Evolutionary conservation across 116 monocot species (phyloP), one percentile per base, ranked within the genome.

Genomic region (Cymodocea nodosa): DNA sequence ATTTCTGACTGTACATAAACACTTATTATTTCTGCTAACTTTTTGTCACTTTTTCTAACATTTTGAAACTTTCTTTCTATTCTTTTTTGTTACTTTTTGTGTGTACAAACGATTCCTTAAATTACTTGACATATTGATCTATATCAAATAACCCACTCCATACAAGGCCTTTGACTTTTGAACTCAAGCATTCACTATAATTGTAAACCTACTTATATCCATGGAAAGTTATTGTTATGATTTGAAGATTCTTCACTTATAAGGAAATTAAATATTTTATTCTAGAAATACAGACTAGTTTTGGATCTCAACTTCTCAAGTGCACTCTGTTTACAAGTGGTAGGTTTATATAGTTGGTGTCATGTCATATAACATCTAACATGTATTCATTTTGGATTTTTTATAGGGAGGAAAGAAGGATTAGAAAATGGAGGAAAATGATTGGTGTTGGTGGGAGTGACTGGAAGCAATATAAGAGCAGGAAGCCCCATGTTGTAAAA

Each of bases 361-460:
- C 56, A 56, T 20, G 16, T 17, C 35, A 13, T 54, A 35, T 63
- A 16, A 48, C 19, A 40, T 19, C 40, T 44, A 39, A 37, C 44
- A n/a, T 9, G 48, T 16, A 30, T 39, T 48, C 17, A 63, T 23
- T 51, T 7, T 16, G 22, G 55, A 19, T 70, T 66, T 59, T 20
- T 60, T 74, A 56, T 73, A 97, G 97, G 72, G 91, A 85, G 48
- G 84, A 86, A 77, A 91, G 80, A 55, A 83, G 68, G 75, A 79
- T 88, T 60, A 80, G 59, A 73, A 97, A 97, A 67, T 97, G 97
- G 97, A 97, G 91, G 73, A 91, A 83, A 82, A 97, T 97, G 97
- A 91, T 97, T 56, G 91, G 97, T 75, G 82, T 80, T 80, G 88
- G 85, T 78, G 97, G 91, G 30, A 88, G 88, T 70, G 97, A 97